Base-by-base conservation (phyloP, 352 stramenopile species). In the Globisporangium splendens region DNA sequence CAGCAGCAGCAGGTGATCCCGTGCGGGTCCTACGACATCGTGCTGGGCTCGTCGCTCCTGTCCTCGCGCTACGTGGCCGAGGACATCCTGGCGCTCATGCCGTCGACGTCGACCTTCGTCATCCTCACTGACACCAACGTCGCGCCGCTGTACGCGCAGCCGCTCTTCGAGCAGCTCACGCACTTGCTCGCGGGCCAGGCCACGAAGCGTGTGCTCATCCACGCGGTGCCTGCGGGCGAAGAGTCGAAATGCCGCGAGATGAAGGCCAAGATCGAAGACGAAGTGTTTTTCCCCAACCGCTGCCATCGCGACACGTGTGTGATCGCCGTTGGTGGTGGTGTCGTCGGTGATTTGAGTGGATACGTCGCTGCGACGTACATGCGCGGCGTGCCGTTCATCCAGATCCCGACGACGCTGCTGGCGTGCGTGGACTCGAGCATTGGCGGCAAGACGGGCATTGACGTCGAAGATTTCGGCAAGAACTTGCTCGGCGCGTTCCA, bases 401-500 rank as follows among this genome's bases (percentile, higher is more conserved):
- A 98, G 69, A 86, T 99, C 31, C 97, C 97, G 12, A 99, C 97
- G 20, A 98, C 96, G 17, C 83, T 99, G 50, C 91, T 99, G 76
- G 97, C 97, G n/a, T 99, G 98, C 73, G 96, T 99, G 39, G 97
- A 99, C 84, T 97, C 90, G 56, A 97, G 88, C 63, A 98, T 99
- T 46, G 97, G 97, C 50, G 96, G 96, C 60, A 99, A 99, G 78
- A 99, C 96, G 0, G 97, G 96, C 69, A 95, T 99, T 48, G 96
- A 99, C 68, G 97, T 89, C 69, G 88, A 88, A 81, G 92, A 77
- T 69, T 74, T 75, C 39, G 69, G 95, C 71, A 99, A 99, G 82
- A 99, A 99, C 74, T 96, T 99, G 75, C 88, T 99, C 57, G 97
- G 97, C 43, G 91, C 96, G 31, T 99, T 99, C 82, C 96, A 99